Base-by-base conservation (phyloP, 495 filamentous ascomycete genomes). In the Penicillium diatomitis region DNA sequence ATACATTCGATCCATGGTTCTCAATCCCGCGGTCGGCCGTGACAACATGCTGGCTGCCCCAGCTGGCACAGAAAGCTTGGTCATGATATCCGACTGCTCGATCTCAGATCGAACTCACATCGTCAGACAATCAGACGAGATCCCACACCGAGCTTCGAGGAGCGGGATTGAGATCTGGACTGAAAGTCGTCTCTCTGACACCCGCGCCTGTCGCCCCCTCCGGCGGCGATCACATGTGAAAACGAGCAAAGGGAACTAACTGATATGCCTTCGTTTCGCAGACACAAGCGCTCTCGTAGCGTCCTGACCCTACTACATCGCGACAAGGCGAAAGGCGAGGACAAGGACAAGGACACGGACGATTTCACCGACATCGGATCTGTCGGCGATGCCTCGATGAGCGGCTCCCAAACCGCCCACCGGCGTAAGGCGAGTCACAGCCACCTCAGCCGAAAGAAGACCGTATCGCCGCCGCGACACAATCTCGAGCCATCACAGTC, bases 281-380 rank as follows among this genome's bases (percentile, higher is more conserved):
- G 74, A 50, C 77, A 78, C 54, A 79, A 75, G 61, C 75, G 76
- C 54, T 77, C 77, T 36, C 75, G 69, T 50, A 77, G 76, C 54
- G 62, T 69, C 31, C 52, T 78, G 52, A 75, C 77, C 42, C 60
- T 80, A 31, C 62, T 80, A 20, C 67, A 71, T 54, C 73, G 77
- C 42, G 77, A 77, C 37, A 74, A 69, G 53, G 69, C 69, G 10
- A 75, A 63, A 49, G 48, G 50, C 9, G 66, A 71, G 31, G 63
- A 68, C 8, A 61, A 71, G 31, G 63, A 68, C 8, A 61, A 54
- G 28, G 49, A 57, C 30, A 54, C 64, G 11, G 65, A 68, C 30
- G 58, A 62, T 32, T 56, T 45, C 37, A 54, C 47, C 6, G 69
- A 74, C 11, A 60, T 59, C 42, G 56, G 55, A 32, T 62, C 70